Conservation (phyloP, 75 land plant species). For the Cunninghamia lanceolata region DNA sequence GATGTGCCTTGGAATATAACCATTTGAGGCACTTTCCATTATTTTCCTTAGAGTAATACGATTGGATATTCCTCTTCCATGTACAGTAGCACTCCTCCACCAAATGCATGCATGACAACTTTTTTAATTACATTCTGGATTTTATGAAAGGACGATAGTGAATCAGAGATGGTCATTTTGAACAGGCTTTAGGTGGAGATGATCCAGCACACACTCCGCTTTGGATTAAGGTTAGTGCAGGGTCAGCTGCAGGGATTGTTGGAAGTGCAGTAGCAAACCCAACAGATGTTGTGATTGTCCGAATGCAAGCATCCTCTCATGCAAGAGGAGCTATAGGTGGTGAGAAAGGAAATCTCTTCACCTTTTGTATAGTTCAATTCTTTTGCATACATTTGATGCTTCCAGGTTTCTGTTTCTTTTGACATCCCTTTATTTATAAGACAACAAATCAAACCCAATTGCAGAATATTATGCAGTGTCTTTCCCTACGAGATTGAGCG, state of each 20-base stretch:
- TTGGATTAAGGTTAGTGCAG: constrained; percentile 45
- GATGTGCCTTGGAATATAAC: neutral
- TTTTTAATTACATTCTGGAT: neutral
- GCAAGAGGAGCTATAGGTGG: neutral
- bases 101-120: neutral
- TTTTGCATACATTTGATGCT: neutral
- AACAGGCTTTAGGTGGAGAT: constrained; percentile 34
- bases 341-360: neutral
- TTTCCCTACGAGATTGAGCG: neutral
- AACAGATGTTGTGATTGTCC: constrained; percentile 50
- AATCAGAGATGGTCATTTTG: neutral
- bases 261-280: constrained; percentile 55
- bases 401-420: neutral
- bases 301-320: constrained; percentile 38
- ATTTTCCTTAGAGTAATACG: too few species aligned
- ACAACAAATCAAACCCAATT: neutral
- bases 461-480: neutral
- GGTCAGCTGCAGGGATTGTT: constrained; percentile 37
- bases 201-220: constrained; percentile 42
- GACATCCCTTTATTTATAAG: neutral
- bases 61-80: neutral
- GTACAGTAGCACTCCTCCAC: neutral
- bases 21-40: neutral
- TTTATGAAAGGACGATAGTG: neutral
- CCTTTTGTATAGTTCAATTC: neutral